Percentiles rank a stretch among this genome's conserved stretches.
Evolutionary conservation across 2,329 filamentous ascomycete genomes (phyloP).

Genomic region (Penicillium paneum): DNA sequence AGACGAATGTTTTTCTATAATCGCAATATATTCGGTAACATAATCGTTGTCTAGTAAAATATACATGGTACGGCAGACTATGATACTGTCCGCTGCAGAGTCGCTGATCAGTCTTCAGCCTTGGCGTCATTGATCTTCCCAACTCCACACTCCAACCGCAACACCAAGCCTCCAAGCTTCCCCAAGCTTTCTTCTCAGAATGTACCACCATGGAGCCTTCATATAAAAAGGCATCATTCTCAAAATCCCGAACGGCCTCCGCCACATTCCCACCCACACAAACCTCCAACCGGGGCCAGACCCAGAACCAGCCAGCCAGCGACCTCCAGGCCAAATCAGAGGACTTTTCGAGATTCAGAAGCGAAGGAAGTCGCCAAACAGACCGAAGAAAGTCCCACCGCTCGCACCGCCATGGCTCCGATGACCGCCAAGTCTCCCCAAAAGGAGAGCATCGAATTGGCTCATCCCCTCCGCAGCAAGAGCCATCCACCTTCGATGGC

Average conservation of each 20-base stretch:
- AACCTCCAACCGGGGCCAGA: neutral
- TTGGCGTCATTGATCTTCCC: constrained; percentile 7
- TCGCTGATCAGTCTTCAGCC: neutral
- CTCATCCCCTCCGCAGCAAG: constrained; percentile 5
- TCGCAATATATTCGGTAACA: neutral
- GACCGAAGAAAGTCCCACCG: neutral
- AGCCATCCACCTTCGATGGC: constrained; percentile 13
- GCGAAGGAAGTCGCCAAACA: neutral
- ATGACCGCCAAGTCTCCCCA: constrained; percentile 2
- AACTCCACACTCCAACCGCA: constrained; percentile 2
- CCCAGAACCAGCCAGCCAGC: neutral
- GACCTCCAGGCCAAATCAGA: neutral
- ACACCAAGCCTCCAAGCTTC: neutral
- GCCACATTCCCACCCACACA: constrained; percentile 18
- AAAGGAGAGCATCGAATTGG: neutral
- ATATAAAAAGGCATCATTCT: constrained; percentile 14
- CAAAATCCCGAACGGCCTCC: constrained; percentile 16
- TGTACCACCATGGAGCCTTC: constrained; percentile 17
- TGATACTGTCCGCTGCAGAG: neutral
- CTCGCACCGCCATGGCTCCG: neutral
- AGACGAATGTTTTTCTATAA: constrained; percentile 7
- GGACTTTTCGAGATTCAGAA: neutral
- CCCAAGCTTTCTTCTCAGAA: neutral
- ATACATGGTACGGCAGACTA: neutral
- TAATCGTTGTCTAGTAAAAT: neutral